These are phyloP conservation scores for Clitopilus hobsonii DNA, from an alignment of 768 basidiomycete species.

Conservation along the genomic window DNA sequence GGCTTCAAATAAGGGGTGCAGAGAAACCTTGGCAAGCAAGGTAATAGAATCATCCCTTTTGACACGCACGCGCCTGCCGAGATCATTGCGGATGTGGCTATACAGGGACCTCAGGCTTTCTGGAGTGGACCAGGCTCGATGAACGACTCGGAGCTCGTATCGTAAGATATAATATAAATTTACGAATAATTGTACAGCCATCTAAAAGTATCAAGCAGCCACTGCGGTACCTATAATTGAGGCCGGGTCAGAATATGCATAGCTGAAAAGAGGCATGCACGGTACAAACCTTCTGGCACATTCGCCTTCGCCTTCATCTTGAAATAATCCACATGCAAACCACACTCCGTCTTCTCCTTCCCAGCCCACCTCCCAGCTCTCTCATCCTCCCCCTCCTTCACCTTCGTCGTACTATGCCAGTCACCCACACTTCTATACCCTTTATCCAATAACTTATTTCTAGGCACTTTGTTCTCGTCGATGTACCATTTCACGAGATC, in stretches of 20 bases:
- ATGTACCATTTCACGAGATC: slow-evolving; percentile 81
- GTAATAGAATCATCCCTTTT: too few species aligned
- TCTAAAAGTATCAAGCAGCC: background rate
- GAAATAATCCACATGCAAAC: slow-evolving; percentile 90
- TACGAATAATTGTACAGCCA: background rate
- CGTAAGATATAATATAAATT: background rate
- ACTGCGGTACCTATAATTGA: background rate
- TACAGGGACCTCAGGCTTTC: too few species aligned
- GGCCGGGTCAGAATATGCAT: background rate
- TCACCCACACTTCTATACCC: slow-evolving; percentile 97
- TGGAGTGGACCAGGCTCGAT: too few species aligned
- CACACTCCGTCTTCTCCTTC: slow-evolving; percentile 90
- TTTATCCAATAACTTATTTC: slow-evolving; percentile 81
- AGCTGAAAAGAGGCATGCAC: background rate
- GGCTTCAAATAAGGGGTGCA: too few species aligned
- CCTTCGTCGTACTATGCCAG: slow-evolving; percentile 90
- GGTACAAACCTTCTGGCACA: slow-evolving; percentile 15
- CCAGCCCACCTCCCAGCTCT: slow-evolving; percentile 92
- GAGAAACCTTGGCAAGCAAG: too few species aligned
- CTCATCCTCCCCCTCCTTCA: slow-evolving; percentile 73
- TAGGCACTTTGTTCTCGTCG: slow-evolving; percentile 75
- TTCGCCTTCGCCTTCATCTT: slow-evolving; percentile 59
- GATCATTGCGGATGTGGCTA: too few species aligned
- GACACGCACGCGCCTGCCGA: too few species aligned
- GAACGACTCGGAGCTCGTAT: too few species aligned